phyloP scores from a whole-genome alignment of 1,284 basidiomycete species.

The Tranzscheliella williamsii region DNA sequence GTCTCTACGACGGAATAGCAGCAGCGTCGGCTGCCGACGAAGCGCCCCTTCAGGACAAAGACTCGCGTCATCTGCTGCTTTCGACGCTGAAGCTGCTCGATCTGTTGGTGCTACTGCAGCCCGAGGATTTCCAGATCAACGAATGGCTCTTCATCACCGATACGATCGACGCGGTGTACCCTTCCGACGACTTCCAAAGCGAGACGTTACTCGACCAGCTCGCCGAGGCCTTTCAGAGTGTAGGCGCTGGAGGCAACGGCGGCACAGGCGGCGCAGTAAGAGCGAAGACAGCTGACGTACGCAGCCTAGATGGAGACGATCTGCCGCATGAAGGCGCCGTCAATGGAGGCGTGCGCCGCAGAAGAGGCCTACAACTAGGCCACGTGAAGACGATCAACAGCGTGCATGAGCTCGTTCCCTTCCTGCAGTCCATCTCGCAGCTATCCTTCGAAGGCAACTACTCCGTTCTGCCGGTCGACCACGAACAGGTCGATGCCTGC shows the following conservation, averaged over 20 bases:
- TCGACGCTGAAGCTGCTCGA: conserved; percentile 93
- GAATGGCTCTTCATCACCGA: conserved; percentile 99
- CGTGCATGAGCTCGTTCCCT: conserved; percentile 19
- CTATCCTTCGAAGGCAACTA: conserved; percentile 32
- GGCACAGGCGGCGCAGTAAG: background rate
- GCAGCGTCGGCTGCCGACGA: conserved; percentile 58
- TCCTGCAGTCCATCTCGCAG: conserved; percentile 22
- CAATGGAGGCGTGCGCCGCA: no score
- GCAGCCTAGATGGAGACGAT: no score
- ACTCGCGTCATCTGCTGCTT: conserved; percentile 78
- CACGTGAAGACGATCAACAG: conserved; percentile 1
- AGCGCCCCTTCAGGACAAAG: conserved; percentile 66
- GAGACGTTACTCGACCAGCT: conserved; percentile 88
- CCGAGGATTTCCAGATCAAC: conserved; percentile 96
- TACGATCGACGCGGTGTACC: conserved; percentile 91
- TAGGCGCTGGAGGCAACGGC: no score
- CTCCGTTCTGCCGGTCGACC: conserved; percentile 6
- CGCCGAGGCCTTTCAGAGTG: conserved; percentile 72
- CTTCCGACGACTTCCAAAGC: conserved; percentile 78
- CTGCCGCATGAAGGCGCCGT: no score
- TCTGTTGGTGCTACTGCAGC: conserved; percentile 84
- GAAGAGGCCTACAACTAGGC: conserved; percentile 9
- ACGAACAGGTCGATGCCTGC: conserved; percentile 29
- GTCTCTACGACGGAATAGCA: conserved; percentile 66
- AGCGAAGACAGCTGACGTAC: no score